Evolutionary conservation across 139 green algal genomes (phyloP), one percentile per base, ranked within the genome.

Genomic region (Chlorella sp.): DNA sequence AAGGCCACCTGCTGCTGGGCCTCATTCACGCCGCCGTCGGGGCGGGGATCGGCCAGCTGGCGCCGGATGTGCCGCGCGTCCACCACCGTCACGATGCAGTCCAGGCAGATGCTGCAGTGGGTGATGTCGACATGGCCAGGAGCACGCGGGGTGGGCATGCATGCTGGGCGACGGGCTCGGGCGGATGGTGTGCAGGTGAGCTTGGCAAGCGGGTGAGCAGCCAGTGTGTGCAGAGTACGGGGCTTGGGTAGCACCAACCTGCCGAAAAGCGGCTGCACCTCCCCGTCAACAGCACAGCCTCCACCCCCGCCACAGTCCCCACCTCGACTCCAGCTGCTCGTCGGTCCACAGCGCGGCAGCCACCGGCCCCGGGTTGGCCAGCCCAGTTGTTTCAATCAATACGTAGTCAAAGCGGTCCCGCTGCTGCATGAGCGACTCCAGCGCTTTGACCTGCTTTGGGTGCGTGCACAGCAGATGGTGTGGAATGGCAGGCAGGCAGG

Each of bases 351-450:
- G 92, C 16, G 95, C 93, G 1, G 90, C 84, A 21, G 95, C 95
- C 44, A 97, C 92, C 0, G 96, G 96, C 0, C 94, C 96, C 6
- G 96, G 96, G 88, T 98, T 93, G n/a, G 96, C 96, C 62, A 98
- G 89, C 32, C 96, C 95, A 60, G 94, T 97, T 12, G 96, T 98
- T 79, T 98, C 96, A 44, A 98, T 95, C 1, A 98, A 76, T 34
- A 98, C 94, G 85, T 96, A 96, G 85, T 98, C 95, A 89, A 97
- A 98, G 21, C 80, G 83, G 56, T 78, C 56, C 23, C 88, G 85
- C 73, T 90, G 85, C 81, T 91, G 76, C 86, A 94, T 88, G 51
- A 95, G 75, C 12, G 81, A 56, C 81, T 95, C 92, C 72, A 95
- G 85, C 0, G 90, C 90, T 39, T 84, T 69, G 26, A 32, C 26